Evolutionary conservation across 805 yeast genomes (phyloP), one percentile per base, ranked within the genome.

Genomic region (Blastobotrys americana): DNA sequence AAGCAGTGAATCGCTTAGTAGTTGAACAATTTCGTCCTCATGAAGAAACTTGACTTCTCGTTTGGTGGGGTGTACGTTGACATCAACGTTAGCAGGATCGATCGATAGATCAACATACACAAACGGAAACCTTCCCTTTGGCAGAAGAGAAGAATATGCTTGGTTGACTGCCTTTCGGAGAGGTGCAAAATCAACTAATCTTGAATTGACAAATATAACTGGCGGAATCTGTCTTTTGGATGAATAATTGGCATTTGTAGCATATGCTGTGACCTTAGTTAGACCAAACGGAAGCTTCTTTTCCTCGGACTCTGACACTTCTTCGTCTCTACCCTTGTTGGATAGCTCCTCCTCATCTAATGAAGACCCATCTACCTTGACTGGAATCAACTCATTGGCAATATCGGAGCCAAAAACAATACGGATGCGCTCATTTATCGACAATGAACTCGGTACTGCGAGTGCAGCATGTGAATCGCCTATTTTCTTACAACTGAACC

Each of bases 51-150:
- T 62, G 2, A 93, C 97, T 55, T 90, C 97, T 47, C 90, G 73
- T 55, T 93, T 93, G 0, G 97, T 90, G 0, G 98, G 98, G 58
- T 93, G 98, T 10, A 93, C 81, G 59, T 93, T 93, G 13, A 93
- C 97, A 60, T 93, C 98, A 5, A 93, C 71, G 48, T 81, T 80
- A 27, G 64, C 65, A 0, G 96, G 84, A 18, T 71, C 67, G 2
- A 93, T 77, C 16, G 67, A 67, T n/a, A 93, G 59, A 39, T 84
- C 71, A 42, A 93, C 47, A 61, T 88, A 93, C 1, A 85, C 71
- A 58, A 93, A 93, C 0, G 95, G 82, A 52, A 72, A 77, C 37
- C 70, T 70, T 0, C 94, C 94, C 53, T 82, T 84, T 0, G 97
- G 96, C 16, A 90, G 63, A 57, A 75, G 84, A 2, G 73, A 63